Base-by-base conservation (phyloP, 2,329 filamentous ascomycete genomes). In the Pseudogymnoascus sp. region DNA sequence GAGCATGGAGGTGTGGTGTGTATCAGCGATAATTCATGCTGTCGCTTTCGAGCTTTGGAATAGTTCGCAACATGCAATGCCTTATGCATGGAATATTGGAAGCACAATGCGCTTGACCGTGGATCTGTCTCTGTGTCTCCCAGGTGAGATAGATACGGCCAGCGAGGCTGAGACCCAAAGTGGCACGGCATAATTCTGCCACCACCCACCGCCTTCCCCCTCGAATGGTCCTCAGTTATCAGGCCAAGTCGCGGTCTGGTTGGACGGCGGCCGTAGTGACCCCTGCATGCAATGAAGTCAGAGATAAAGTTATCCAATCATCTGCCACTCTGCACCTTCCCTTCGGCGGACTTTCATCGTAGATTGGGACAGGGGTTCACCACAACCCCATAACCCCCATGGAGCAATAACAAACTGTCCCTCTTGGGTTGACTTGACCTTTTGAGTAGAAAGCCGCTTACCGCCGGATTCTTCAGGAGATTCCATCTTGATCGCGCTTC, bases 1-100 rank as follows among this genome's bases (percentile, higher is more conserved):
- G 26, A 72, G 62, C 72, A 73, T 74, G 7, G 60, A 62, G 63
- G 17, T 23, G 6, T 23, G 11, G 66, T 31, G 23, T 60, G 67
- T 67, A 61, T 62, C 50, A 63, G 42, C 50, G 13, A 26, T 15
- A 31, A 50, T 21, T 50, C 61, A 56, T 50, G 21, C 23, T 26
- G 21, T 50, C 44, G 26, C 7, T 29, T 29, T 29, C 26, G 7
- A n/a, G 13, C 15, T 5, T 23, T n/a, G 6, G 13, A 2, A 29
- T 29, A 26, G 1, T 29, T 29, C 9, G 23, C 23, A 15, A 29
- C 6, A 50, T 21, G 23, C 15, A 26, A 50, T 29, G 13, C 44
- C 1, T 7, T 21, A 50, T 29, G 44, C 44, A 50, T 50, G 21
- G 44, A 50, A 50, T 50, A n/a, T 50, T 50, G 23, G 44, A 50